phyloP scores from a whole-genome alignment of 208 protist genomes.

The Angomonas ambiguus region DNA sequence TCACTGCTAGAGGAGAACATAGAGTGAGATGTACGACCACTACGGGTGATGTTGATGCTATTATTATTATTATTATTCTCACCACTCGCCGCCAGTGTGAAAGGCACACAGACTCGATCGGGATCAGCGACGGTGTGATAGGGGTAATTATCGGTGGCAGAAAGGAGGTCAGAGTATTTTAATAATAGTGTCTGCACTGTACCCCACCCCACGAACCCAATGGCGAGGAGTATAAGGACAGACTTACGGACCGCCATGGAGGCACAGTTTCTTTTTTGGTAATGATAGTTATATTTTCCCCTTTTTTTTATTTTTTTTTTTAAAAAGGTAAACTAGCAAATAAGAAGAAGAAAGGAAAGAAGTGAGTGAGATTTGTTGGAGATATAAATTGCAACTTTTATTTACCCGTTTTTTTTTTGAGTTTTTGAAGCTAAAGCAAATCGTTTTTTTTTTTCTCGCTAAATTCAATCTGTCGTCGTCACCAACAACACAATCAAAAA shows the following conservation, averaged over 20 bases:
- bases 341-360: too few species aligned
- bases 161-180: constrained; percentile 23
- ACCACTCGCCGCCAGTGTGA: too few species aligned
- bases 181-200: constrained; percentile 29
- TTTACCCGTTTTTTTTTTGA: constrained; percentile 12
- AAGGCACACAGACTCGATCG: neutral
- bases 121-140: neutral
- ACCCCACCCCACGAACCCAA: constrained; percentile 20
- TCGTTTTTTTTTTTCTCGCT: constrained; percentile 12
- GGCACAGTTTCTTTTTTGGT: neutral
- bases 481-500: too few species aligned
- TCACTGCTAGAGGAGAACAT: too few species aligned
- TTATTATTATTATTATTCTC: constrained; percentile 5
- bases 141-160: constrained; percentile 7
- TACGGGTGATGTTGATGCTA: too few species aligned
- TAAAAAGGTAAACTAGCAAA: neutral
- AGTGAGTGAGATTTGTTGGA: too few species aligned
- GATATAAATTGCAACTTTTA: neutral
- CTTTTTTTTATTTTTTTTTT: neutral
- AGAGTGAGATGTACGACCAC: too few species aligned
- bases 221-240: neutral
- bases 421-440: neutral
- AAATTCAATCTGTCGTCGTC: neutral
- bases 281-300: neutral
- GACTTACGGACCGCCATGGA: neutral